Conservation (phyloP, 768 basidiomycete species). For the Leccinum broughii region DNA sequence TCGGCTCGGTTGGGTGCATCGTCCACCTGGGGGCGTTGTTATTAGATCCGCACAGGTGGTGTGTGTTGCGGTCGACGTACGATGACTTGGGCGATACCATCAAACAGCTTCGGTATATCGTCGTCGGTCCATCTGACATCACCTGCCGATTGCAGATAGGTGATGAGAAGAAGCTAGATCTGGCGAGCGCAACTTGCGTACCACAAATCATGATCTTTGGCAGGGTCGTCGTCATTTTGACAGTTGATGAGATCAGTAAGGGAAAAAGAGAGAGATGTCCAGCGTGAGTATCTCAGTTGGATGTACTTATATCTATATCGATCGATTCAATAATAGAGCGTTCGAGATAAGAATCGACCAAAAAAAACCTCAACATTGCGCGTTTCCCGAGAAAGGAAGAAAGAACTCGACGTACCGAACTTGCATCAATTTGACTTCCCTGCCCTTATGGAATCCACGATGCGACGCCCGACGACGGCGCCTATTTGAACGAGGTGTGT, state of each 20-base stretch:
- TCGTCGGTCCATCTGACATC: conserved; percentile 76
- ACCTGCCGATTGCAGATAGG: conserved; percentile 37
- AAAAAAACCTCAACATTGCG: no score
- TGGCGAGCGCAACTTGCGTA: conserved; percentile 4
- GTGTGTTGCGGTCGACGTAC: conserved; percentile 45
- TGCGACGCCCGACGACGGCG: no score
- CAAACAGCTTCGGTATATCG: conserved; percentile 62
- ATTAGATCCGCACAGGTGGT: background rate
- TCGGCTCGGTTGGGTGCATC: conserved; percentile 43
- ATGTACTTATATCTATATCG: background rate
- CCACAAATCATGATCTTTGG: conserved; percentile 34
- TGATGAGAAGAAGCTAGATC: background rate
- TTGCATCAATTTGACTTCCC: no score
- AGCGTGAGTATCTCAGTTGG: background rate
- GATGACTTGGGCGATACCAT: conserved; percentile 68
- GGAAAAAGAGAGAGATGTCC: background rate
- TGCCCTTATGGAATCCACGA: no score
- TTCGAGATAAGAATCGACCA: background rate
- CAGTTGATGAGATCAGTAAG: background rate
- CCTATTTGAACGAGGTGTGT: no score
- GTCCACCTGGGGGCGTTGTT: conserved; percentile 29
- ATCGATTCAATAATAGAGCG: background rate
- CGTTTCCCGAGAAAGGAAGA: background rate
- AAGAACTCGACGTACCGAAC: no score
- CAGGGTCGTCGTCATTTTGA: conserved; percentile 7